Evolutionary conservation across 83 land plant species (phyloP).

Genomic region (Picea abies): DNA sequence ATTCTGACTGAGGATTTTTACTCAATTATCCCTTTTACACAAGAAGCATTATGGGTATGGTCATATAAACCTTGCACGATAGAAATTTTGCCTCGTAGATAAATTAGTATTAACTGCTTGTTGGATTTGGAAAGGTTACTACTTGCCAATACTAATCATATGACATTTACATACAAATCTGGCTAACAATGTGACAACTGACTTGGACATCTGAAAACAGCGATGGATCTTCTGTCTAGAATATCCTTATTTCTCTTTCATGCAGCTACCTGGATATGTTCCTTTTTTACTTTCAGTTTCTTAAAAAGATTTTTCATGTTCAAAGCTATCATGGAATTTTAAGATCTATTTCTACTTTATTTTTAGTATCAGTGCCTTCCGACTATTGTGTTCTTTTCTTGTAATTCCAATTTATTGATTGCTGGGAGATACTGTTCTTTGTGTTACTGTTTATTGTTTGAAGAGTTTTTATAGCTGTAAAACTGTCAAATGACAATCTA

Average conservation of each 20-base stretch:
- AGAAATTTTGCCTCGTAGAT: background rate
- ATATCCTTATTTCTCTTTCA: background rate
- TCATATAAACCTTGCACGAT: background rate
- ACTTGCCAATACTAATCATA: background rate
- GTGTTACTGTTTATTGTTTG: background rate
- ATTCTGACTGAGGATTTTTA: conserved; percentile 25
- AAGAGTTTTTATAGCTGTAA: background rate
- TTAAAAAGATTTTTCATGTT: background rate
- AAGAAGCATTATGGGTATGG: conserved; percentile 4
- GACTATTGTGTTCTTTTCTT: background rate
- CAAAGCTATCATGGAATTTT: background rate
- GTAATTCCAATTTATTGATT: background rate
- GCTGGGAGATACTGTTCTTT: background rate
- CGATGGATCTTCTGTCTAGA: background rate
- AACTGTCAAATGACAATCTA: background rate
- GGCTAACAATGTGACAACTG: background rate
- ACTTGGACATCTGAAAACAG: background rate
- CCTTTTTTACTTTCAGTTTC: background rate
- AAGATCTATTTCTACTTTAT: background rate
- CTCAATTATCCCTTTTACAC: conserved; percentile 12
- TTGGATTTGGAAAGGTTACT: background rate
- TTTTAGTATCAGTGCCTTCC: background rate
- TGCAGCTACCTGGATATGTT: background rate
- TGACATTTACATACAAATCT: background rate
- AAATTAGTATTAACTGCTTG: background rate